phyloP scores from a whole-genome alignment of 257 asterid genomes.

The Solanum chiquidenum region DNA sequence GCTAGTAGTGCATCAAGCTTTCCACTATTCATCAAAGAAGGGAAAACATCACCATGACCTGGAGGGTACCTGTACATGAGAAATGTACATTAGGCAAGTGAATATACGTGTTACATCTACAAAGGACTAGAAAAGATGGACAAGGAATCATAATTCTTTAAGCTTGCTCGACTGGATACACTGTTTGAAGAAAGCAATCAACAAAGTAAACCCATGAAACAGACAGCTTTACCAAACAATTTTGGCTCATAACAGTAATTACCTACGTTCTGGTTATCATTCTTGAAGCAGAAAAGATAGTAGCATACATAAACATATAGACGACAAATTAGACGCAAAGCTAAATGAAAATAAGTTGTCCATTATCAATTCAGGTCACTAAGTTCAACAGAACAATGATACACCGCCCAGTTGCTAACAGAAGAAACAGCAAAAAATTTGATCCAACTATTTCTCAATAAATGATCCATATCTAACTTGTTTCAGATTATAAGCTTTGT shows the following conservation, averaged over 20 bases:
- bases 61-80: constrained; percentile 81
- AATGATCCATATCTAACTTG: background rate
- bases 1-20: constrained; percentile 83
- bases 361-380: background rate
- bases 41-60: constrained; percentile 98
- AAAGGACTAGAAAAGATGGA: background rate
- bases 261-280: background rate
- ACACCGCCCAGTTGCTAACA: background rate
- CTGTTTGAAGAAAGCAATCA: background rate
- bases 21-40: constrained; percentile 90
- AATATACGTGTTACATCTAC: background rate
- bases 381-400: background rate
- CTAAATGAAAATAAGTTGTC: background rate
- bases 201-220: background rate
- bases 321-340: background rate
- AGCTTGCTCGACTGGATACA: background rate
- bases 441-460: background rate
- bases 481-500: background rate
- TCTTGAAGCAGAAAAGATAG: background rate
- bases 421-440: background rate
- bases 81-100: background rate
- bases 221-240: background rate
- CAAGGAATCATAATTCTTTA: background rate
- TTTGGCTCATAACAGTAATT: background rate
- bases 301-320: background rate